phyloP scores from a whole-genome alignment of 2,329 filamentous ascomycete species.

The Fusarium sp. region DNA sequence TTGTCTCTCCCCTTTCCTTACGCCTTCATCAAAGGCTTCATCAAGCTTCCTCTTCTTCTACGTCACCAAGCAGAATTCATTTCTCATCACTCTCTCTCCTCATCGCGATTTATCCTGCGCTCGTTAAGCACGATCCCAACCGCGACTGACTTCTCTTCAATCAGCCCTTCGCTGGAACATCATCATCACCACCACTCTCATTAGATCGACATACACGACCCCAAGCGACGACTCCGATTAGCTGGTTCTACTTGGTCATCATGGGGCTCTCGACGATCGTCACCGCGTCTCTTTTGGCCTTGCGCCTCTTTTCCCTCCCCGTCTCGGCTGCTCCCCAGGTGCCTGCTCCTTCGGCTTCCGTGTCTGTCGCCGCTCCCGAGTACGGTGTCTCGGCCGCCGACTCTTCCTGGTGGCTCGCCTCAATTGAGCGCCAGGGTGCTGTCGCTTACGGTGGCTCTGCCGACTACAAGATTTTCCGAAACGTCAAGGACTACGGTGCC shows the following conservation, averaged over 20 bases:
- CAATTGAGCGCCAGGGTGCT: conserved; percentile 72
- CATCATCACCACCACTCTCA: conserved; percentile 23
- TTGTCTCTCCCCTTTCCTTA: conserved; percentile 8
- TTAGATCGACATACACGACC: conserved; percentile 25
- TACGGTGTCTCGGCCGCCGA: conserved; percentile 38
- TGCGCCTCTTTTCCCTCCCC: conserved; percentile 52
- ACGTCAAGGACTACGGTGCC: conserved; percentile 78
- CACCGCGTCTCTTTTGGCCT: conserved; percentile 53
- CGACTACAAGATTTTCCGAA: conserved; percentile 76
- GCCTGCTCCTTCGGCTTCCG: conserved; percentile 26
- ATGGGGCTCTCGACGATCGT: conserved; percentile 57
- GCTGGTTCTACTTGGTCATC: conserved; percentile 53
- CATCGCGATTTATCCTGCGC: not conserved
- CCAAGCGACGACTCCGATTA: conserved; percentile 34
- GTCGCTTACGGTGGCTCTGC: conserved; percentile 64
- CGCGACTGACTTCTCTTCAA: conserved; percentile 23
- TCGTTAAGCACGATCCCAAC: conserved; percentile 10
- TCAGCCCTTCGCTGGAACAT: conserved; percentile 27
- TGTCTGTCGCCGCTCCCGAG: conserved; percentile 15
- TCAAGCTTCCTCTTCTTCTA: not conserved
- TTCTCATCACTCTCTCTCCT: not conserved
- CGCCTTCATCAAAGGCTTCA: conserved; percentile 16
- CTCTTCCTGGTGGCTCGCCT: conserved; percentile 75
- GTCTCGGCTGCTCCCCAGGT: conserved; percentile 33
- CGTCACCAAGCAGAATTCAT: not conserved